phyloP scores from a whole-genome alignment of 352 stramenopile genomes.

The Globisporangium radiosum region DNA sequence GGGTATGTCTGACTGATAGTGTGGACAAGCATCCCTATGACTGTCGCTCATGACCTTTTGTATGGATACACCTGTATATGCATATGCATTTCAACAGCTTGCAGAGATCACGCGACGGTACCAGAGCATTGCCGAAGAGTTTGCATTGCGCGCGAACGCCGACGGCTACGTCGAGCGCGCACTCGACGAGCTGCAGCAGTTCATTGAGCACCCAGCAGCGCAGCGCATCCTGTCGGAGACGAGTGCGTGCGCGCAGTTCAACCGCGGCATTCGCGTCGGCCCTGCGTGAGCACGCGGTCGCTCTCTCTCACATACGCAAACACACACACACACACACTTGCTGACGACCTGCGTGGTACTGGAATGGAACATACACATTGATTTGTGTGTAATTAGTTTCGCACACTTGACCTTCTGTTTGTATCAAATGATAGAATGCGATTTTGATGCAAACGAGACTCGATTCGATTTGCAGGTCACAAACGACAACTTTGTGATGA shows the following conservation, averaged over 20 bases:
- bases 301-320: background rate
- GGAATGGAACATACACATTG: too few relatives aligned
- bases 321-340: background rate
- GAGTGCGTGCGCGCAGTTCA: constrained; percentile 47
- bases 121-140: constrained; percentile 63
- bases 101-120: constrained; percentile 69
- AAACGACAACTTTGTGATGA: background rate
- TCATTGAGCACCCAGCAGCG: constrained; percentile 66
- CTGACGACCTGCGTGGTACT: too few relatives aligned
- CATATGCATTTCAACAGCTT: constrained; percentile 33
- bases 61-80: background rate
- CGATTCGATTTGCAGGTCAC: background rate
- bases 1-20: constrained; percentile 22
- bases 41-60: background rate
- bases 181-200: constrained; percentile 65
- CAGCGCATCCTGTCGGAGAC: constrained; percentile 65
- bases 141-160: constrained; percentile 47
- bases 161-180: constrained; percentile 66
- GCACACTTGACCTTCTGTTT: background rate
- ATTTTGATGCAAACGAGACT: background rate
- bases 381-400: background rate
- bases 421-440: background rate
- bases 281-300: constrained; percentile 17
- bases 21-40: background rate
- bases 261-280: constrained; percentile 66